phyloP scores from a whole-genome alignment of 345 rosid species.

The Arabidopsis suecica region DNA sequence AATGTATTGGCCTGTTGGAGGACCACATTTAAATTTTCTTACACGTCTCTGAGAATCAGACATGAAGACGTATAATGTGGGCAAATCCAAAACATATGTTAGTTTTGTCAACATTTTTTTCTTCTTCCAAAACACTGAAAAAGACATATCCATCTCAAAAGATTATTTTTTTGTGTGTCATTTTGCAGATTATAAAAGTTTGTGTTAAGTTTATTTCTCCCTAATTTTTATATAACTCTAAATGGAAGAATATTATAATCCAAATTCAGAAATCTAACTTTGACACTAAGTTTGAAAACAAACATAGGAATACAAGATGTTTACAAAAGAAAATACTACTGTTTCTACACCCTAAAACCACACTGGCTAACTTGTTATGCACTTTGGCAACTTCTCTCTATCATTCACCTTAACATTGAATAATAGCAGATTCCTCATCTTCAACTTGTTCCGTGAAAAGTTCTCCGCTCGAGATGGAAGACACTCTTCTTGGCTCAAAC shows the following conservation, averaged over 20 bases:
- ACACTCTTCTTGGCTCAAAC: conserved; percentile 31
- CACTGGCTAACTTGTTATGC: not conserved
- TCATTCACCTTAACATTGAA: conserved; percentile 17
- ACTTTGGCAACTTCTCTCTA: not conserved
- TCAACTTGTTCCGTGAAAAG: not conserved
- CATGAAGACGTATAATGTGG: not conserved
- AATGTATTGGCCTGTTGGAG: not conserved
- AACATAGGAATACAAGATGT: not conserved
- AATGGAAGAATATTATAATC: not conserved
- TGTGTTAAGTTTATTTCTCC: not conserved
- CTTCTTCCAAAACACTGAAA: not conserved
- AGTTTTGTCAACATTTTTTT: not conserved
- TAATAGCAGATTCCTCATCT: conserved; percentile 28
- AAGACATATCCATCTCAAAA: not conserved
- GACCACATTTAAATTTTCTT: not conserved
- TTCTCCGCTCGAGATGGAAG: conserved; percentile 4
- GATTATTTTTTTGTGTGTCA: not conserved
- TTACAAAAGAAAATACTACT: not conserved
- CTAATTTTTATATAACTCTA: not conserved
- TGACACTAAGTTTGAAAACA: not conserved
- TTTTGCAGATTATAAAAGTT: not conserved
- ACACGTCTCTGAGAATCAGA: not conserved
- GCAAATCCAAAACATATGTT: not conserved
- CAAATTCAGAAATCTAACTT: not conserved
- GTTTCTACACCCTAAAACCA: not conserved